Percentiles rank a stretch among this genome's conserved stretches.
Evolutionary conservation across 23 red algal species (phyloP).

Genomic region (Gracilaria gracilis): DNA sequence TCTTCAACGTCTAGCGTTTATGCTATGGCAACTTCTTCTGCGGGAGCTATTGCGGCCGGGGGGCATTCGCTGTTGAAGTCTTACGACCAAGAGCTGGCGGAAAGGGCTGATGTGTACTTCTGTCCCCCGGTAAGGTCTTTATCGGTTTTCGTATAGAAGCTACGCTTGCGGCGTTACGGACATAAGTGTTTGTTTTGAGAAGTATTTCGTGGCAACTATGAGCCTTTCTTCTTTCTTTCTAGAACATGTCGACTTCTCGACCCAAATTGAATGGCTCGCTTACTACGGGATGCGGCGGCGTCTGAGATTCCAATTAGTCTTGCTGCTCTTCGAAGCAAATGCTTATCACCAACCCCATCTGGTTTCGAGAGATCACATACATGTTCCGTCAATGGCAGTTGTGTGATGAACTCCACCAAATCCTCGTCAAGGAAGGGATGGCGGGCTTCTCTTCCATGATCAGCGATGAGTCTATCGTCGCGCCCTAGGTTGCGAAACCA

Average conservation of each 20-base stretch:
- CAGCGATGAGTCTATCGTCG: slow-evolving; percentile 82
- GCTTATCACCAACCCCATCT: slow-evolving; percentile 81
- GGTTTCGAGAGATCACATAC: slow-evolving; percentile 58
- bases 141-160: slow-evolving; percentile 39
- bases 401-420: slow-evolving; percentile 61
- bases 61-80: slow-evolving; percentile 34
- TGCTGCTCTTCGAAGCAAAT: slow-evolving; percentile 70
- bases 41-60: slow-evolving; percentile 48
- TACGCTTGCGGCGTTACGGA: no score
- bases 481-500: slow-evolving; percentile 98
- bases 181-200: not conserved
- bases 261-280: slow-evolving; percentile 91
- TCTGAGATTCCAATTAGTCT: slow-evolving; percentile 58
- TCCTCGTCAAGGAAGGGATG: slow-evolving; percentile 87
- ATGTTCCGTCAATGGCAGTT: slow-evolving; percentile 62
- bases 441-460: slow-evolving; percentile 81
- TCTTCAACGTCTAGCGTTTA: slow-evolving; percentile 55
- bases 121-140: slow-evolving; percentile 57
- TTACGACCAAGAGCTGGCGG: not conserved
- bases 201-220: not conserved
- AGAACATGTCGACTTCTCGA: slow-evolving; percentile 77
- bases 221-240: slow-evolving; percentile 41
- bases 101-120: slow-evolving; percentile 65
- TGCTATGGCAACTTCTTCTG: slow-evolving; percentile 12
- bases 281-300: slow-evolving; percentile 40